A percentile compares a stretch with the other conserved stretches of the same genome.
phyloP scores from a whole-genome alignment of 192 early-diverging fungal genomes.

The Hyaloraphidium curvatum region DNA sequence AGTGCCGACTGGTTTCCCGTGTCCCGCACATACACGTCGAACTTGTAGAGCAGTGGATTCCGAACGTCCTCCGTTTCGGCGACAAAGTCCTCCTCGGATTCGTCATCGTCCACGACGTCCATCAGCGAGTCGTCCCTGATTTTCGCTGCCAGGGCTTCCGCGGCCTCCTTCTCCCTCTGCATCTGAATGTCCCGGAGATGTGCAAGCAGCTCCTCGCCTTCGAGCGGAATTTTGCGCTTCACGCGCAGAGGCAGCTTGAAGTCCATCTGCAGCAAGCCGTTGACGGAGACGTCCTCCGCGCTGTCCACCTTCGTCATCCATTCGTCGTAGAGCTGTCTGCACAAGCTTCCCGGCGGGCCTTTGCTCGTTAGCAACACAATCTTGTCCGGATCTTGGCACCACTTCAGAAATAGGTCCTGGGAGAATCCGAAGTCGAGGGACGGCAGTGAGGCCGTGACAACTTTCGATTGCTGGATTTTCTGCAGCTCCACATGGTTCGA shows the following conservation, averaged over 20 bases:
- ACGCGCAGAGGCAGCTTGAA: slow-evolving; percentile 14
- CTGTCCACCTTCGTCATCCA: slow-evolving; percentile 8
- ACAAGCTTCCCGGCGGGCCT: too few relatives aligned
- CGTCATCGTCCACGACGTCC: slow-evolving; percentile 54
- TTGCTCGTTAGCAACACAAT: neutral
- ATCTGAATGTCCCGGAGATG: slow-evolving; percentile 15
- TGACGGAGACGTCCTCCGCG: slow-evolving; percentile 11
- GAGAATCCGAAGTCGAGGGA: slow-evolving; percentile 69
- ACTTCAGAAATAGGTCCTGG: slow-evolving; percentile 53
- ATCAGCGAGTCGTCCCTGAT: slow-evolving; percentile 40
- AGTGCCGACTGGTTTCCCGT: neutral
- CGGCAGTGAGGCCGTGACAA: slow-evolving; percentile 65
- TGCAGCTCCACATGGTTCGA: slow-evolving; percentile 52
- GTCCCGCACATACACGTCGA: slow-evolving; percentile 3
- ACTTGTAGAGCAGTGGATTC: slow-evolving; percentile 12
- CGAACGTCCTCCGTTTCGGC: slow-evolving; percentile 31
- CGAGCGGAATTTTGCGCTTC: slow-evolving; percentile 48
- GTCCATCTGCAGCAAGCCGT: neutral
- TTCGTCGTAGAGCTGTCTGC: too few relatives aligned
- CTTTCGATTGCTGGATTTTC: slow-evolving; percentile 47
- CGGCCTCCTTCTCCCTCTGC: slow-evolving; percentile 41
- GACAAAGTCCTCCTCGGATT: slow-evolving; percentile 30
- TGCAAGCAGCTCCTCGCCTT: slow-evolving; percentile 65
- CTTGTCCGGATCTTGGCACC: slow-evolving; percentile 22
- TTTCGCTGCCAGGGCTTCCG: slow-evolving; percentile 33